These are phyloP conservation scores for Exophiala mesophila DNA, from an alignment of 2,329 filamentous ascomycete species.

Conservation along the genomic window DNA sequence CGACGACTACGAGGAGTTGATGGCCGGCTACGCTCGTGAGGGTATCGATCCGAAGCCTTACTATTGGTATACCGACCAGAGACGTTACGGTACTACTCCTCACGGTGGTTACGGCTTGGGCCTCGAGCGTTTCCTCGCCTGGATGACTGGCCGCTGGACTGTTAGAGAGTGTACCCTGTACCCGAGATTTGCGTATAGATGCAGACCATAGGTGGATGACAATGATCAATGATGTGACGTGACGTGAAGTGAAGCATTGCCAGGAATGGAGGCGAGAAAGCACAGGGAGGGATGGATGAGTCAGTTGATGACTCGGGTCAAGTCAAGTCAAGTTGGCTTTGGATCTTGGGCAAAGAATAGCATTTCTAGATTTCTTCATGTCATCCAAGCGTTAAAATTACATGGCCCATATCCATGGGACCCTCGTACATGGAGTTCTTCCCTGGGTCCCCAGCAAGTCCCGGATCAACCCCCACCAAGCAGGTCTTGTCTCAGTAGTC, in stretches of 20 bases:
- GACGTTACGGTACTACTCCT: slow-evolving; percentile 90
- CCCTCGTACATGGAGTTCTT: neutral
- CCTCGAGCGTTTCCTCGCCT: slow-evolving; percentile 72
- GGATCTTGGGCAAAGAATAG: too few relatives aligned
- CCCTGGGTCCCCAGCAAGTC: too few relatives aligned
- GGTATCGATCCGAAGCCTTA: slow-evolving; percentile 79
- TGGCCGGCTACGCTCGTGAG: slow-evolving; percentile 81
- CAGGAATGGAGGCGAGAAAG: too few relatives aligned
- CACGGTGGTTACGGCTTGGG: slow-evolving; percentile 93
- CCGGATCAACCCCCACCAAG: too few relatives aligned
- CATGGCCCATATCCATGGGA: neutral
- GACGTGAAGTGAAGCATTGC: too few relatives aligned
- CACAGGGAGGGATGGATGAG: too few relatives aligned
- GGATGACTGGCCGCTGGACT: slow-evolving; percentile 62
- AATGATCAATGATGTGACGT: too few relatives aligned
- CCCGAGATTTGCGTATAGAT: slow-evolving; percentile 47
- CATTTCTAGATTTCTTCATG: neutral
- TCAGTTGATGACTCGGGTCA: too few relatives aligned
- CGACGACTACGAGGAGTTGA: slow-evolving; percentile 81
- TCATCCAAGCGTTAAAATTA: neutral
- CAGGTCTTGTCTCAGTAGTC: too few relatives aligned
- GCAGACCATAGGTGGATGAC: slow-evolving; percentile 40
- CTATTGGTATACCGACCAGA: slow-evolving; percentile 98
- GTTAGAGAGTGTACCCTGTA: slow-evolving; percentile 55
- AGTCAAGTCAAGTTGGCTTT: too few relatives aligned